phyloP scores from a whole-genome alignment of 306 rosid genomes.

The Castanea mollissima region DNA sequence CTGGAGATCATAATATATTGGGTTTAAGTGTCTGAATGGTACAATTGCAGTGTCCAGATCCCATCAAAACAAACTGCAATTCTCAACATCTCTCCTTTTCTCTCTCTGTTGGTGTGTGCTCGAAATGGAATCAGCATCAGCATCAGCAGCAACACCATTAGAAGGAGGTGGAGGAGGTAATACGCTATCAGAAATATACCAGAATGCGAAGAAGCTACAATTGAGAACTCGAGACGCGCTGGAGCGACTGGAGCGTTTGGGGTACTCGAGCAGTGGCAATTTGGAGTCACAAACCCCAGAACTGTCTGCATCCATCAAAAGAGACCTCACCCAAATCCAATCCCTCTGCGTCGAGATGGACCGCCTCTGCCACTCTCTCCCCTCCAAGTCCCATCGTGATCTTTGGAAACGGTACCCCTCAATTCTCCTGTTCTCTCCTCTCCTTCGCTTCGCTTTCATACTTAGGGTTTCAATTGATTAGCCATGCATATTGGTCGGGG shows the following conservation, averaged over 20 bases:
- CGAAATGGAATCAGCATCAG: constrained; percentile 1
- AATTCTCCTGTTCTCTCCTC: too few relatives aligned
- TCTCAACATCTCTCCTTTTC: too few relatives aligned
- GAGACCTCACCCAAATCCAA: constrained; percentile 22
- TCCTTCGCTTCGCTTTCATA: too few relatives aligned
- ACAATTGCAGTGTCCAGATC: too few relatives aligned
- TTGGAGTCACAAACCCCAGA: constrained; percentile 48
- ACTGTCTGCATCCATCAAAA: constrained; percentile 53
- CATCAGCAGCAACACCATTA: not conserved
- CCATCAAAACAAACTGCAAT: too few relatives aligned
- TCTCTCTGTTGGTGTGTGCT: too few relatives aligned
- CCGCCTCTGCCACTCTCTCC: constrained; percentile 56
- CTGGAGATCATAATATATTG: too few relatives aligned
- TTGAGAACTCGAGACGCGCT: constrained; percentile 49
- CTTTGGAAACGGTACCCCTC: constrained; percentile 71
- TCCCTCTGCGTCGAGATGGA: too few relatives aligned
- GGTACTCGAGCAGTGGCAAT: constrained; percentile 39
- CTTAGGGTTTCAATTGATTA: too few relatives aligned
- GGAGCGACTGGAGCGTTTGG: constrained; percentile 18
- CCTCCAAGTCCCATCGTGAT: constrained; percentile 76
- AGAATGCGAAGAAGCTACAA: constrained; percentile 64
- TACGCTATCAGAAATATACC: constrained; percentile 77
- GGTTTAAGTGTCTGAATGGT: too few relatives aligned
- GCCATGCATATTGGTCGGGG: too few relatives aligned
- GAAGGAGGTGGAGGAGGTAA: constrained; percentile 44